Evolutionary conservation across 768 basidiomycete species (phyloP), one percentile per base, ranked within the genome.

Genomic region (Sarcodon sp.): DNA sequence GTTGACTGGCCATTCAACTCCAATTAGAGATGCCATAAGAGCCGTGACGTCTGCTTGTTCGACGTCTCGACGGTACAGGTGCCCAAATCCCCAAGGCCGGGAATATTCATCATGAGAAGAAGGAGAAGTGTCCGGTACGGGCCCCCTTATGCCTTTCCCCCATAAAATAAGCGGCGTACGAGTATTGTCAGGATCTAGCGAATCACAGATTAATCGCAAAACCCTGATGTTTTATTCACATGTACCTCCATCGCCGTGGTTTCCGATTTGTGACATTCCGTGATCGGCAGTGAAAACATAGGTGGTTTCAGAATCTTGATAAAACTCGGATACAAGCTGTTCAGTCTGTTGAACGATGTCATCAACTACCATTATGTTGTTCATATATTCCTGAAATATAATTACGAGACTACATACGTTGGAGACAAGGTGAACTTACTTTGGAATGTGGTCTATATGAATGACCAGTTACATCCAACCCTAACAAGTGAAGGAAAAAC

Each of bases 261-360:
- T 91, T 10, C 89, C 89, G 47, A 88, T 83, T 33, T 70, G 75
- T 4, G 84, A 86, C 89, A 92, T 92, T 7, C 89, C 89, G 58
- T 92, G 89, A 60, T 92, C 89, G 0, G 89, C 86, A 2, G 85
- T 91, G 59, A 88, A 91, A 33, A 91, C 63, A 57, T 73, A 90
- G 50, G 75, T 76, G 0, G 87, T 89, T 48, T 82, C 75, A 16
- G 77, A 65, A 50, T 87, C 83, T 33, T 65, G 55, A 55, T 79
- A 91, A 59, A 84, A 90, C 4, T 76, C 67, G 0, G 63, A 59
- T 16, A 91, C 59, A 3, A 88, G 67, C 35, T 63, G 54, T 52
- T 87, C 84, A 1, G 83, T 77, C 47, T 77, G 69, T 33, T 68
- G 68, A 27, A 89, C 85, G 52, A 92, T 80, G 45, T 64, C 56